Conservation (phyloP, 306 rosid genomes). For the Lablab purpureus region DNA sequence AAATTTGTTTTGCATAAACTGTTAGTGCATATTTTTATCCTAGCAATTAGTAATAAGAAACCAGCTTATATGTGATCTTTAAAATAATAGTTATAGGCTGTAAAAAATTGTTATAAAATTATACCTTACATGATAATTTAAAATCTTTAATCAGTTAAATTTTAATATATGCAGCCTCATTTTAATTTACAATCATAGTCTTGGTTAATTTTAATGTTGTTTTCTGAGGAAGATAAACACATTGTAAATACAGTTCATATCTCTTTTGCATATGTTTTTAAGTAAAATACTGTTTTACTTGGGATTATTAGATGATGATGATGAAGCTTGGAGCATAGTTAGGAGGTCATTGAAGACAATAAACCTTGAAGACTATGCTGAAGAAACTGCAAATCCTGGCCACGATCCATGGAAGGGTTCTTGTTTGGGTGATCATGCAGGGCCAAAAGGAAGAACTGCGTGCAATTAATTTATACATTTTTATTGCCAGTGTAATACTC, state of each 20-base stretch:
- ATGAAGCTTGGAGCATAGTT: constrained; percentile 23
- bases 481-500: no score
- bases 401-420: constrained; percentile 57
- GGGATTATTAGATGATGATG: constrained; percentile 5
- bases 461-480: no score
- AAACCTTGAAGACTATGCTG: constrained; percentile 56
- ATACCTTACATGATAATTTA: no score
- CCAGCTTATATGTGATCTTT: no score
- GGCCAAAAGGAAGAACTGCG: constrained; percentile 4
- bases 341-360: constrained; percentile 53
- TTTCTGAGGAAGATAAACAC: background rate
- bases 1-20: no score
- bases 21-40: no score
- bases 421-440: background rate
- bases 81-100: no score
- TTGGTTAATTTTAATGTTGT: background rate
- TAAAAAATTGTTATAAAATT: no score
- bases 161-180: no score
- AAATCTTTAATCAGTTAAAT: no score
- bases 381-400: constrained; percentile 57
- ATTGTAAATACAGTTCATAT: background rate
- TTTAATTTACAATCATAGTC: no score
- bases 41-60: no score
- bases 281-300: background rate
- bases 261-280: background rate